Evolutionary conservation across 768 basidiomycete genomes (phyloP).

Genomic region (Strobilomyces echinocephalus): DNA sequence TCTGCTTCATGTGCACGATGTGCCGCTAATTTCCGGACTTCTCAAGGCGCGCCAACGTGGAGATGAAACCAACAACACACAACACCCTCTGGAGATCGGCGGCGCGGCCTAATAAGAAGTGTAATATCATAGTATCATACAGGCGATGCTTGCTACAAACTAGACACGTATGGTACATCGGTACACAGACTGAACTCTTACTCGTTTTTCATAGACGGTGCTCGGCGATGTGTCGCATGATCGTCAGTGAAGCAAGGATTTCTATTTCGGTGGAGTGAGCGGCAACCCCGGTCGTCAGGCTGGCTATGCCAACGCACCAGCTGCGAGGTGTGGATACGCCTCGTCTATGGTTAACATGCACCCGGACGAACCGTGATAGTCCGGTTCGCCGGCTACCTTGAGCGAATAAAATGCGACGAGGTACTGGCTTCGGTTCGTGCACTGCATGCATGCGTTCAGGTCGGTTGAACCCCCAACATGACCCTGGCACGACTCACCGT

Average conservation of each 20-base stretch:
- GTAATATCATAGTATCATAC: slow-evolving; percentile 7
- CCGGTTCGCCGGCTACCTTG: slow-evolving; percentile 51
- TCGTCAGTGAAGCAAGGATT: slow-evolving; percentile 53
- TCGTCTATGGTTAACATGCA: slow-evolving; percentile 64
- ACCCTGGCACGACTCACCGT: slow-evolving; percentile 40
- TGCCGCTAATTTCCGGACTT: slow-evolving; percentile 8
- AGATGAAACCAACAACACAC: neutral
- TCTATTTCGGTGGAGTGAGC: slow-evolving; percentile 36
- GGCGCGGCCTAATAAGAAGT: neutral
- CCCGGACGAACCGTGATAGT: slow-evolving; percentile 51
- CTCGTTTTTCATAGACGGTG: slow-evolving; percentile 35
- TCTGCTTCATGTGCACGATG: slow-evolving; percentile 2
- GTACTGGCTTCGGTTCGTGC: slow-evolving; percentile 46
- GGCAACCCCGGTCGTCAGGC: slow-evolving; percentile 5
- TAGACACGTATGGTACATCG: slow-evolving; percentile 9
- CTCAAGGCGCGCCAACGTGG: neutral
- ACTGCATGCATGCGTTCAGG: slow-evolving; percentile 34
- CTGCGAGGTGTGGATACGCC: slow-evolving; percentile 48
- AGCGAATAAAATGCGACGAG: slow-evolving; percentile 59
- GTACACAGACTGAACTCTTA: neutral
- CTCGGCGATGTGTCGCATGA: slow-evolving; percentile 58
- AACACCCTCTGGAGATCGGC: neutral
- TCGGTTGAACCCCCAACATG: neutral
- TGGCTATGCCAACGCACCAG: slow-evolving; percentile 38
- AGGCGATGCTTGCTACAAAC: slow-evolving; percentile 8